Conservation (phyloP, 768 basidiomycete genomes). For the Kwoniella sp. region DNA sequence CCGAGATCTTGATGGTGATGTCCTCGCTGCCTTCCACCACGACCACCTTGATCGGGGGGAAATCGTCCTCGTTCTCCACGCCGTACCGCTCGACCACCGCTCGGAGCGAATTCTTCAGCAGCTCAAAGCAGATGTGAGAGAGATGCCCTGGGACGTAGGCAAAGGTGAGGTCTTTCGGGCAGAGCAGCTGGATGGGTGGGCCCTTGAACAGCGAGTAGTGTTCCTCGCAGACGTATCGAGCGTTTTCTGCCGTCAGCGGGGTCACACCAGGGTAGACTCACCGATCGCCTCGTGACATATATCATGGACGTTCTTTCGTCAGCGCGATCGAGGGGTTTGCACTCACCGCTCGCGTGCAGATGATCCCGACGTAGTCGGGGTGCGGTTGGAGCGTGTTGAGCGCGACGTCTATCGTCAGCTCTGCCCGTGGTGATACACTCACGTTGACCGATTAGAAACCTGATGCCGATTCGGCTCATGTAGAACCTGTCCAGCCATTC, state of each 20-base stretch:
- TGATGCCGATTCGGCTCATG: constrained; percentile 73
- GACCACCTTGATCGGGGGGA: constrained; percentile 87
- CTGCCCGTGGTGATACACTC: constrained; percentile 39
- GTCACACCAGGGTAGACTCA: constrained; percentile 9
- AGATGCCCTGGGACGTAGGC: constrained; percentile 95
- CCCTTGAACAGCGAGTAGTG: constrained; percentile 91
- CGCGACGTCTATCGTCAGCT: constrained; percentile 68
- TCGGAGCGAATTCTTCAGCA: constrained; percentile 94
- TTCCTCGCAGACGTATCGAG: constrained; percentile 78
- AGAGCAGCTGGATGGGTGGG: constrained; percentile 93
- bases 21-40: constrained; percentile 97
- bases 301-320: constrained; percentile 79
- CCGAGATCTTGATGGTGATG: constrained; percentile 97
- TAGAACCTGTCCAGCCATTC: constrained; percentile 97
- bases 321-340: not conserved
- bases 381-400: constrained; percentile 88
- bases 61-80: constrained; percentile 67
- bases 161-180: constrained; percentile 78
- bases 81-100: constrained; percentile 93
- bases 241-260: constrained; percentile 63
- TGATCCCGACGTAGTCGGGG: constrained; percentile 89
- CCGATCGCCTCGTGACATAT: constrained; percentile 93
- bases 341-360: constrained; percentile 83
- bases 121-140: constrained; percentile 95
- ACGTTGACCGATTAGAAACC: constrained; percentile 96